Evolutionary conservation across 192 early-diverging fungal genomes (phyloP), one percentile per base, ranked within the genome.

Genomic region (Lunasporangiospora selenospora): DNA sequence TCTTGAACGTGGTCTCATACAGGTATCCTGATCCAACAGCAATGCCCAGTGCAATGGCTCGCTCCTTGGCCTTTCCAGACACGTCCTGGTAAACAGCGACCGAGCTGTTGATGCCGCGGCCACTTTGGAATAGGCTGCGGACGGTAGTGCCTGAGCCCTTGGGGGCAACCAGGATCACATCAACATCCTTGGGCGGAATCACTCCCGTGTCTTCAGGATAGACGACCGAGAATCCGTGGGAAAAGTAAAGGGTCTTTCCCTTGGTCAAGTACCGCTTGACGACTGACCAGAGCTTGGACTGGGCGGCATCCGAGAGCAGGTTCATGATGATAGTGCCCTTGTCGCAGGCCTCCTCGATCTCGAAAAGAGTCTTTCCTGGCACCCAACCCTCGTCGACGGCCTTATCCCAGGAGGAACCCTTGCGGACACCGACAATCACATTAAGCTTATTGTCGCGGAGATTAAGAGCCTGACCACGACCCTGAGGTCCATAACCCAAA

Each of bases 191-290:
- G 65, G 96, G 94, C 1, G 94, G 92, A 53, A 93, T 80, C 45
- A 98, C 90, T 34, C 92, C 80, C 36, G 96, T 98, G 63, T 96
- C 90, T 45, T 95, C 86, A 67, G 91, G 85, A 85, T 92, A 98
- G 61, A 97, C 89, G 59, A 98, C 89, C 62, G 90, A 90, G 80
- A 98, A 98, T 53, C 95, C 95, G 85, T 97, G 95, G 54, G 93
- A 95, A 73, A 98, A 98, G 86, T 96, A 98, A 36, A 98, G 89
- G 13, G 97, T 97, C 87, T 98, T 98, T 78, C 97, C 97, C 53
- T 92, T 90, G 58, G 94, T 96, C 58, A 98, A 71, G 77, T 87
- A 89, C 21, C 91, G 91, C 82, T 89, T 88, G 78, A 98, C 85
- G 47, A 88, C 66, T 70, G 82, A 77, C 95, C 97, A 98, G 66